phyloP scores from a whole-genome alignment of 768 basidiomycete genomes.

The Panellus pusillus region DNA sequence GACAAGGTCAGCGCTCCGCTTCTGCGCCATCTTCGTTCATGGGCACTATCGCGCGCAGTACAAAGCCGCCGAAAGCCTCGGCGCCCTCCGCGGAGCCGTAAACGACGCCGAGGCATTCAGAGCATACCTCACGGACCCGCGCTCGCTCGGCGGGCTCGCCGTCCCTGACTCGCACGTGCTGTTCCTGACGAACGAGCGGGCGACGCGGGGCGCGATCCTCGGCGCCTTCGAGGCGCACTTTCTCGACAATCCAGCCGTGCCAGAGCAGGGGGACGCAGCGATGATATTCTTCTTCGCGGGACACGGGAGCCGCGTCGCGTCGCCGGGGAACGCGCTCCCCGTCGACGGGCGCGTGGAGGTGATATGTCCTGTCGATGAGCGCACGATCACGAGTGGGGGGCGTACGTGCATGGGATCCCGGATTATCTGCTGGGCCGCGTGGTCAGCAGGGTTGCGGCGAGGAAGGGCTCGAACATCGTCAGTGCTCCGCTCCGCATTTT shows the following conservation, averaged over 20 bases:
- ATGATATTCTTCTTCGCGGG: no score
- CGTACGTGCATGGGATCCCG: slow-evolving; percentile 6
- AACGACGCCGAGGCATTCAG: background rate
- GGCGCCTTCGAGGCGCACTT: background rate
- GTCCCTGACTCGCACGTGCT: background rate
- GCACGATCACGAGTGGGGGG: background rate
- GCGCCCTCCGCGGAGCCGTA: background rate
- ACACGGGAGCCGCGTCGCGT: no score
- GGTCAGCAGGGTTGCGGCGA: background rate
- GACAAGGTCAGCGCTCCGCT: background rate
- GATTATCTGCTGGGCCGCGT: slow-evolving; percentile 6
- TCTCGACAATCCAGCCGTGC: background rate
- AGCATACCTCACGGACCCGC: background rate
- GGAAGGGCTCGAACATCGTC: slow-evolving; percentile 6
- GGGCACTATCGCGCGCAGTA: background rate
- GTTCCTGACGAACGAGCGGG: background rate
- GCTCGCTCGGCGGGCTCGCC: background rate
- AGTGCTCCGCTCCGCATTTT: background rate
- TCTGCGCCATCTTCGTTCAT: background rate
- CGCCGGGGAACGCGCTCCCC: background rate
- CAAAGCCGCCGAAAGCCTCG: background rate
- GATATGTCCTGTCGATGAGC: slow-evolving; percentile 1
- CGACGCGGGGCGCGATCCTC: background rate
- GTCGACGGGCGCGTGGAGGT: background rate
- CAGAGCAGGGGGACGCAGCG: no score